Base-by-base conservation (phyloP, 768 basidiomycete genomes). In the Ramaria sp. region DNA sequence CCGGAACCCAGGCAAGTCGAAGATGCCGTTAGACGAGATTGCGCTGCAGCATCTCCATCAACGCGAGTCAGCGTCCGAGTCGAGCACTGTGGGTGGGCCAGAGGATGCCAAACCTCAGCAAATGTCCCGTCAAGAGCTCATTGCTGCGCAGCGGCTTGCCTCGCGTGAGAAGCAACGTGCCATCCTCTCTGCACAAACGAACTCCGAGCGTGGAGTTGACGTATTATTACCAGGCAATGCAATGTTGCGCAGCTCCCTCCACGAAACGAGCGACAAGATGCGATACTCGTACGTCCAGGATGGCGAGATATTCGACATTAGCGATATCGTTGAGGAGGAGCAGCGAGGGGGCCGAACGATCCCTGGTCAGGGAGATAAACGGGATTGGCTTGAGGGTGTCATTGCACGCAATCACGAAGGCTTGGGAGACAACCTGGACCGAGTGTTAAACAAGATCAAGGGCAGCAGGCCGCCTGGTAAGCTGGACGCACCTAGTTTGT, bases 221-320 rank as follows among this genome's bases (percentile, higher is more conserved):
- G 79, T 99, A 13, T 69, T 91, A 8, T 71, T 97, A 1, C 88
- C 88, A 1, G 88, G 89, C 5, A 87, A 87, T 57, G 88, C 82
- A 0, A 80, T 88, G 63, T 75, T 98, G 9, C 84, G 95, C 28
- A 93, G 90, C 61, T 82, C 87, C 5, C 75, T 90, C 6, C 81
- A 83, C 58, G 79, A 89, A 20, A 64, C 69, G 5, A 79, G 77
- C 39, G 85, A 89, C 59, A 72, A 74, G 44, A 85, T 92, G 70
- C 83, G 94, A 0, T 99, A 99, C 66, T 96, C 94, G 37, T 97
- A 91, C 65, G 86, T 97, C 39, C 84, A 91, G 58, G 90, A 93
- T 58, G 95, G 93, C 2, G 89, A 89, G 69, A 86, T 85, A 0
- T 87, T 83, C 62, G 95, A 98, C 66, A 91, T 98, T 65, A 92